Evolutionary conservation across 2,329 filamentous ascomycete genomes (phyloP), one percentile per base, ranked within the genome.

Genomic region (Diaporthe velutina): DNA sequence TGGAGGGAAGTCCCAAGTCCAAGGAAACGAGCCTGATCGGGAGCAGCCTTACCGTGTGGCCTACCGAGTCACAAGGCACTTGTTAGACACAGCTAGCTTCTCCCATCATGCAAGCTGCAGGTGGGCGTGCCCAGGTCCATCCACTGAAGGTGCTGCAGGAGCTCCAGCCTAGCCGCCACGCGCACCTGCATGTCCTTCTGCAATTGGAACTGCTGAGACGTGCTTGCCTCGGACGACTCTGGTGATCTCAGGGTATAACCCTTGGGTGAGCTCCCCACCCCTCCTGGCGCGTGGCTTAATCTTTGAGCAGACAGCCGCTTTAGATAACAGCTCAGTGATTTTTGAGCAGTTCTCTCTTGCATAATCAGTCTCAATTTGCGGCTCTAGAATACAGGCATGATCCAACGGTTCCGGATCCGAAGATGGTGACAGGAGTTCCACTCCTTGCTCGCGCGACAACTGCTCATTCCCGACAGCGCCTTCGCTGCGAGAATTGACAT

Each of bases 21-120:
- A 35, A 64, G 28, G 61, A 66, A 22, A 66, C 61, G 45, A 52
- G 61, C 28, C 61, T 50, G 61, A 22, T 50, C 61, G 10, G 61
- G 60, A 52, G 30, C 45, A 52, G 64, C 30, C 64, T 52, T 15
- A 67, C 22, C 0, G 22, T n/a, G 22, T 67, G 33, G 28, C 50
- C 28, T 48, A 67, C 45, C 28, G 13, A 67, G 45, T 67, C 64
- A 67, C 64, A 67, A 67, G 45, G 64, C 64, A 25, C 45, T 50
- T 8, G 15, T 25, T 38, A 38, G 45, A 17, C 64, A 67, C 10
- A 10, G 30, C 33, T 67, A 67, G 45, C 64, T 52, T 67, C 22
- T 8, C 15, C 45, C 45, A 33, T 38, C 45, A 33, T 38, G 30
- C 64, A 52, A 9, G 22, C 30, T 67, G 64, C 64, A 67, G 45